A percentile compares a stretch with the other conserved stretches of the same genome.
phyloP scores from a whole-genome alignment of 1,139 yeast genomes.

The Sugiyamaella xylanicola region DNA sequence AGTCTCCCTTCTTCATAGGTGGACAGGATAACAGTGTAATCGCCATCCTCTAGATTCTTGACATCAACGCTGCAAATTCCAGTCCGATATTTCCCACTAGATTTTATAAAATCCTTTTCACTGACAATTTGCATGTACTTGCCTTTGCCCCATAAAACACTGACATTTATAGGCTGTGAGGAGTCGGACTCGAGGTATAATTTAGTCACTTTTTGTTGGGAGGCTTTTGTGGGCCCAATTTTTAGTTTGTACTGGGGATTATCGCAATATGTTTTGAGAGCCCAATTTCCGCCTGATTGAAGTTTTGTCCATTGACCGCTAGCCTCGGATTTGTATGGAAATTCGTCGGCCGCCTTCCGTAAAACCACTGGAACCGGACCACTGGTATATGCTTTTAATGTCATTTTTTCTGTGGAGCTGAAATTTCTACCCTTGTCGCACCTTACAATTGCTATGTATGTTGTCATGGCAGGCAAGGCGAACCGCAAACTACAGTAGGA shows the following conservation, averaged over 20 bases:
- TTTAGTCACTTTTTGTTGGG: constrained; percentile 6
- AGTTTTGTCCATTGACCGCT: constrained; percentile 54
- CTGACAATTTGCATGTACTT: constrained; percentile 36
- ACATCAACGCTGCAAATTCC: constrained; percentile 37
- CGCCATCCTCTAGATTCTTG: constrained; percentile 46
- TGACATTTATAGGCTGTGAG: constrained; percentile 39
- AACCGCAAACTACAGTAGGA: constrained; percentile 35
- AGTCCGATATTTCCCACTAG: constrained; percentile 43
- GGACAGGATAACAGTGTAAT: constrained; percentile 43
- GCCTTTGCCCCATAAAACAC: constrained; percentile 40
- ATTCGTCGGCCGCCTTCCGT: constrained; percentile 41
- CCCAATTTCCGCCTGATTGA: constrained; percentile 61
- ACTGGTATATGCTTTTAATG: constrained; percentile 46
- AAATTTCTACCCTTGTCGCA: constrained; percentile 10
- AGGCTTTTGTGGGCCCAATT: constrained; percentile 28
- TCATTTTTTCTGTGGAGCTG: constrained; percentile 34
- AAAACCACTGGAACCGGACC: constrained; percentile 37
- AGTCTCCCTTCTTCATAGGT: constrained; percentile 33
- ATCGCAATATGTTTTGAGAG: constrained; percentile 50
- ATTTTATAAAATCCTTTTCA: constrained; percentile 39
- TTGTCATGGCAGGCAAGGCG: constrained; percentile 33
- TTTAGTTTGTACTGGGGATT: constrained; percentile 64
- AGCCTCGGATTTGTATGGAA: constrained; percentile 33
- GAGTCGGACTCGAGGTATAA: constrained; percentile 43
- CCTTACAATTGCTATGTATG: constrained; percentile 36